phyloP scores from a whole-genome alignment of 2,329 filamentous ascomycete genomes.

The Pseudopyricularia cyperi region DNA sequence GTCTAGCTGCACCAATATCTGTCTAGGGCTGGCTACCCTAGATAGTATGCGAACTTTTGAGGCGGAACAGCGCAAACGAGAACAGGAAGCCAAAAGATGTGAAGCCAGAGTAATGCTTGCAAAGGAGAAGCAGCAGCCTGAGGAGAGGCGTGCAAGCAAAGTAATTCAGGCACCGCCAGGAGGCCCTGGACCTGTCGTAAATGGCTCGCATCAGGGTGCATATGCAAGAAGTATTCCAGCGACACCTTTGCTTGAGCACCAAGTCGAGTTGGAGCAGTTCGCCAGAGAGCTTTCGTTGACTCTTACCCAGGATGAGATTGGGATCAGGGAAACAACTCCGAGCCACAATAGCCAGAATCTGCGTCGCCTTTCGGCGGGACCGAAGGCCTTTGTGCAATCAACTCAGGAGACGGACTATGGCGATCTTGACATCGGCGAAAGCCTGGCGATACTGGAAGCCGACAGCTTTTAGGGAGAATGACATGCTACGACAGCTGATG shows the following conservation, averaged over 20 bases:
- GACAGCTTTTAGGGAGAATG: not conserved
- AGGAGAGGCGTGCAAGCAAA: not conserved
- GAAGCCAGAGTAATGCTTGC: not conserved
- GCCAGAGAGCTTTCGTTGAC: not conserved
- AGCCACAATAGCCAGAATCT: not conserved
- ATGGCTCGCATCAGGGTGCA: not conserved
- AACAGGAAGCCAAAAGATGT: not conserved
- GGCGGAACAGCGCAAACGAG: slow-evolving; percentile 1
- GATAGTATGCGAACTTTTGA: slow-evolving; percentile 1
- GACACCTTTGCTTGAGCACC: not conserved
- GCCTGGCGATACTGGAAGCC: not conserved
- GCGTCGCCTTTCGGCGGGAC: not conserved
- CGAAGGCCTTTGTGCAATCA: not conserved
- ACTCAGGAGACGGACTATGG: slow-evolving; percentile 13
- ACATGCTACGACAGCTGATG: not conserved
- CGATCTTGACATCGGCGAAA: slow-evolving; percentile 8
- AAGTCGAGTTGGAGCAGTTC: not conserved
- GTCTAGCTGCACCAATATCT: not conserved
- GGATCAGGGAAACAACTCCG: not conserved
- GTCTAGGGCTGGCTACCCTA: not conserved
- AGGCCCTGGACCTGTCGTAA: not conserved
- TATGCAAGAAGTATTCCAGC: not conserved
- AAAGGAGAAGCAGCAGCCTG: not conserved
- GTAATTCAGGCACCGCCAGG: not conserved
- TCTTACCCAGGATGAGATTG: not conserved